These are phyloP conservation scores for Parachlorella kessleri DNA, from an alignment of 139 green algal species.

Conservation along the genomic window DNA sequence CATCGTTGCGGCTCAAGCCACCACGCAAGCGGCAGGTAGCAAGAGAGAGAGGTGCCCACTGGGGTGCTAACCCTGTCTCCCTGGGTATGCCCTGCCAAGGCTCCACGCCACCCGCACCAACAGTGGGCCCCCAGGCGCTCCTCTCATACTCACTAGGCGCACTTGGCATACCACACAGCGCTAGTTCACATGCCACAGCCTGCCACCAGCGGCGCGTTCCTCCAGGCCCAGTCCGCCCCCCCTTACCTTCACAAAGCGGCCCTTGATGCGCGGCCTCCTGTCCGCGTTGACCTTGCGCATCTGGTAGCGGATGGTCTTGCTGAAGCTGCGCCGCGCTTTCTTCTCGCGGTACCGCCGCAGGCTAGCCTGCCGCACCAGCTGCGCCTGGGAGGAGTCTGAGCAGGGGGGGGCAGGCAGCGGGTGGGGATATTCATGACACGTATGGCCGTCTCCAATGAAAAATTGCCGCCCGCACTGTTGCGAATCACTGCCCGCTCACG, in stretches of 20 bases:
- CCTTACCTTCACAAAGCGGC: conserved; percentile 50
- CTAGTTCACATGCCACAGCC: no score
- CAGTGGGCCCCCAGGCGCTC: no score
- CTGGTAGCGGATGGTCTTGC: conserved; percentile 52
- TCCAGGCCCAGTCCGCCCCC: conserved; percentile 1
- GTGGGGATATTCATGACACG: no score
- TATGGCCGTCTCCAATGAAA: no score
- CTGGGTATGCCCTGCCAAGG: no score
- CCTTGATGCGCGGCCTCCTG: conserved; percentile 48
- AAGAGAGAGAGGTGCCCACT: no score
- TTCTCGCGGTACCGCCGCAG: conserved; percentile 53
- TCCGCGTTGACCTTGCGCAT: conserved; percentile 58
- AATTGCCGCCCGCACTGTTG: no score
- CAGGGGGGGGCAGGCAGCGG: background rate
- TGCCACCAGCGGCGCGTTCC: background rate
- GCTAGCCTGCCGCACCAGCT: conserved; percentile 22
- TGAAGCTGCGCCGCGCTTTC: conserved; percentile 27
- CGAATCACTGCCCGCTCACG: no score
- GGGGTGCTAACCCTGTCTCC: no score
- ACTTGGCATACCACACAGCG: background rate
- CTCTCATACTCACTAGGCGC: background rate
- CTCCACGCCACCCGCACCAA: no score
- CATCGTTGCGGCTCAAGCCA: no score
- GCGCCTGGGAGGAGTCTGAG: background rate
- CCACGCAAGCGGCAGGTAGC: no score